These are phyloP conservation scores for Pleoardoris graminearum DNA, from an alignment of 2,329 filamentous ascomycete species.

Conservation along the genomic window DNA sequence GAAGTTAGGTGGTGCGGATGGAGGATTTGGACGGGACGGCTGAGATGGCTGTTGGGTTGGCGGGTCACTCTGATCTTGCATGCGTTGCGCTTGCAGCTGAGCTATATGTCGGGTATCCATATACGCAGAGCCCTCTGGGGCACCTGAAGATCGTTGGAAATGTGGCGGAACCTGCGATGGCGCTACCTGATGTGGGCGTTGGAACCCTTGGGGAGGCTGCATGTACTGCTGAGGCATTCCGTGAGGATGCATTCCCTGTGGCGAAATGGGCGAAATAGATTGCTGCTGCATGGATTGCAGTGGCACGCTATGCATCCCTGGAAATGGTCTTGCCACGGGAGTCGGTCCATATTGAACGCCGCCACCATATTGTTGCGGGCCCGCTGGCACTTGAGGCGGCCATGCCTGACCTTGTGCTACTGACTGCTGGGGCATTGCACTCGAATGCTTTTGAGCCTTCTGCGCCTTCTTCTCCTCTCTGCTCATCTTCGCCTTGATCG, in stretches of 20 bases:
- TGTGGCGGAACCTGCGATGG: constrained; percentile 1
- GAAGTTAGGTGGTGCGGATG: not conserved
- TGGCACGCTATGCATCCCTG: constrained; percentile 22
- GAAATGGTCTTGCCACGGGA: constrained; percentile 18
- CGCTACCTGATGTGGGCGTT: not conserved
- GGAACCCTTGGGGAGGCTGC: constrained; percentile 10
- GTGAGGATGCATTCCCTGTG: constrained; percentile 11
- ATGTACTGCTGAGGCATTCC: constrained; percentile 9
- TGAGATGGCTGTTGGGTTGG: constrained; percentile 13
- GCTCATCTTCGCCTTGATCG: constrained; percentile 39
- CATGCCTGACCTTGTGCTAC: constrained; percentile 18
- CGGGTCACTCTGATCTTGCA: constrained; percentile 11
- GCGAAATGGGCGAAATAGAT: constrained; percentile 4
- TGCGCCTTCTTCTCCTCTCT: constrained; percentile 44
- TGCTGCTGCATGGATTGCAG: constrained; percentile 17
- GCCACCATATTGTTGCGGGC: constrained; percentile 21
- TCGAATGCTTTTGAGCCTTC: constrained; percentile 33
- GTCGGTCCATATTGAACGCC: constrained; percentile 21
- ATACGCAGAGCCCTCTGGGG: constrained; percentile 28
- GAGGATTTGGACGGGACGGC: not conserved
- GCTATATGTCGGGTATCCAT: constrained; percentile 18
- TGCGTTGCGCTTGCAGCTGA: constrained; percentile 25
- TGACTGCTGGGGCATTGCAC: constrained; percentile 19
- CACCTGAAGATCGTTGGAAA: not conserved
- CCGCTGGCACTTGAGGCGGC: constrained; percentile 21